Evolutionary conservation across 306 rosid genomes (phyloP), one percentile per base, ranked within the genome.

Genomic region (Vachellia pachyceras): DNA sequence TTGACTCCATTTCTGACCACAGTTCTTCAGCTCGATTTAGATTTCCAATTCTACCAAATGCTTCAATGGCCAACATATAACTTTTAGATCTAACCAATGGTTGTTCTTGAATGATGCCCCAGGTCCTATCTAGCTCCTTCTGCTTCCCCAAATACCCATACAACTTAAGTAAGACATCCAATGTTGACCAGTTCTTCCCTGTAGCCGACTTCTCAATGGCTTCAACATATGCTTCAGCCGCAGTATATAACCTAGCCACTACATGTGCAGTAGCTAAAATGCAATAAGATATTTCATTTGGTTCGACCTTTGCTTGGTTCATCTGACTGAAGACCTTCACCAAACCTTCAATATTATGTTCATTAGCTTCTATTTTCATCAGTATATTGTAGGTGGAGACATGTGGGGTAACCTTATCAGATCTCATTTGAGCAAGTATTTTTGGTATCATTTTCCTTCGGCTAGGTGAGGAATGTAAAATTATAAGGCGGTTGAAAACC

Each of bases 321-420:
- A 95, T 95, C 22, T 86, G 88, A 23, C 82, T 18, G 58, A 79
- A 89, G 23, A 89, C 87, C 87, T 84, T 93, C 89, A 86, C 79
- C 90, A 93, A 66, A 69, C 89, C 89, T 57, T 93, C 94, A 72
- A 91, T 76, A 75, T 88, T 83, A 86, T 95, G 93, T 66, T 95
- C 96, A 50, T 82, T 93, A 23, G 96, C 94, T 82, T 95, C 97
- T 29, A 95, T 86, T 88, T 95, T 95, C 99, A 95, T 90, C 81
- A 93, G 91, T 85, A 95, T 95, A 77, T 95, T 95, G 73, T 82
- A 95, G 60, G 99, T 93, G 45, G 99, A 95, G 49, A 91, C 93
- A 73, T 95, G 99, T 3, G 85, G 90, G 11, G 84, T 61, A 79
- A 91, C 97, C 86, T 91, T 90, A 82, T 91, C 94, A 50, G 97